A percentile compares a stretch with the other conserved stretches of the same genome.
These are phyloP conservation scores for Xylaria sp. DNA, from an alignment of 2,329 filamentous ascomycete species.

Conservation along the genomic window DNA sequence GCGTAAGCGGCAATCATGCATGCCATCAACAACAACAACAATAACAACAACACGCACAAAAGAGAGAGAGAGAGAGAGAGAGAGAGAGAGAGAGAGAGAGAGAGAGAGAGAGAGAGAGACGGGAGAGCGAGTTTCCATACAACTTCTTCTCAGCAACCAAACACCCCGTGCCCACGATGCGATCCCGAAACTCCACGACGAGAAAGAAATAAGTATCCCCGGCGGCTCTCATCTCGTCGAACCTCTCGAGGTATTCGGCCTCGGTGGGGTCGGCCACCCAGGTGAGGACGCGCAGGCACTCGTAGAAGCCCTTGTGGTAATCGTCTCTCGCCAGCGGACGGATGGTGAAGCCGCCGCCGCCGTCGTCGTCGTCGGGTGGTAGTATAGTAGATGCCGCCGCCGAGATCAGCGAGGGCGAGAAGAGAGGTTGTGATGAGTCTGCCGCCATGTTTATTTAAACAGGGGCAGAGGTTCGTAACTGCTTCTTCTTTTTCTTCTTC, in stretches of 20 bases:
- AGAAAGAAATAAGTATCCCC: slow-evolving; percentile 73
- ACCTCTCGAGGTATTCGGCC: slow-evolving; percentile 59
- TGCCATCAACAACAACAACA: neutral
- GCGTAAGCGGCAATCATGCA: neutral
- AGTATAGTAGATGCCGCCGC: no score
- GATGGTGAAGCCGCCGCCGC: slow-evolving; percentile 76
- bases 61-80: neutral
- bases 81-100: neutral
- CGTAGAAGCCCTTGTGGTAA: slow-evolving; percentile 76
- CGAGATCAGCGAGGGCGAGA: slow-evolving; percentile 74
- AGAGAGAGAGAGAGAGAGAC: neutral
- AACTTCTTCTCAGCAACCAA: slow-evolving; percentile 84
- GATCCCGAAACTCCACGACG: slow-evolving; percentile 64
- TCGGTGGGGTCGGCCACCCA: slow-evolving; percentile 78
- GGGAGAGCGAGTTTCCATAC: slow-evolving; percentile 53
- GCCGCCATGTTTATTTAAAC: slow-evolving; percentile 31
- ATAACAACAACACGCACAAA: neutral
- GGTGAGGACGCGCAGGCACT: slow-evolving; percentile 79
- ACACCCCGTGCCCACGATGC: slow-evolving; percentile 76
- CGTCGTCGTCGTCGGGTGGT: no score
- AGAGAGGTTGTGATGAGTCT: slow-evolving; percentile 57
- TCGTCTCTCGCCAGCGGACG: slow-evolving; percentile 76
- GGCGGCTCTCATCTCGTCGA: slow-evolving; percentile 65
- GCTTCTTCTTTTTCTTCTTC: no score
- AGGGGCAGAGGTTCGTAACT: no score